These are phyloP conservation scores for Boeremia exigua DNA, from an alignment of 2,329 filamentous ascomycete species.

Conservation along the genomic window DNA sequence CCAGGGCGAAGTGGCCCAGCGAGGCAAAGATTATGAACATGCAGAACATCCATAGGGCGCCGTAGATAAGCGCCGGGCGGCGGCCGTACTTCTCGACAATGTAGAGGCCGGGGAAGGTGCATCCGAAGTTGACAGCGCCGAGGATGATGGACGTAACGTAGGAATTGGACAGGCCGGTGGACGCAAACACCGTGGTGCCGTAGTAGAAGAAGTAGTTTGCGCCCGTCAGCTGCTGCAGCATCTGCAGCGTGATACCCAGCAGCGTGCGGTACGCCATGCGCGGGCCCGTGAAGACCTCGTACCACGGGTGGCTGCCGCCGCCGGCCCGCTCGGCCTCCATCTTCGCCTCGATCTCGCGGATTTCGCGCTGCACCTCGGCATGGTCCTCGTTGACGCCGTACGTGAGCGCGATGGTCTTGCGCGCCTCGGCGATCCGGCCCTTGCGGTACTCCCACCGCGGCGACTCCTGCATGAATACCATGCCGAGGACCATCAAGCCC, in stretches of 20 bases:
- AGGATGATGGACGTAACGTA: slow-evolving; percentile 58
- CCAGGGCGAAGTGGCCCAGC: slow-evolving; percentile 54
- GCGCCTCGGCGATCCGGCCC: slow-evolving; percentile 59
- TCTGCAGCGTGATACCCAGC: slow-evolving; percentile 68
- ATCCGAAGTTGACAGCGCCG: slow-evolving; percentile 56
- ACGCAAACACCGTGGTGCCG: slow-evolving; percentile 54
- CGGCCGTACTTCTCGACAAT: slow-evolving; percentile 56
- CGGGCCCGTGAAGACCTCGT: slow-evolving; percentile 70
- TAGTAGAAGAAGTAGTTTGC: slow-evolving; percentile 66
- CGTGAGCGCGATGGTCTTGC: slow-evolving; percentile 58
- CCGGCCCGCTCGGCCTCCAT: slow-evolving; percentile 58
- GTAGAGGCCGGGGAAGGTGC: slow-evolving; percentile 55
- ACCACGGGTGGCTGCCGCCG: slow-evolving; percentile 44
- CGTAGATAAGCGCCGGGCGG: slow-evolving; percentile 53
- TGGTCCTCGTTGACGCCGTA: slow-evolving; percentile 64
- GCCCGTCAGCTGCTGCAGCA: slow-evolving; percentile 72
- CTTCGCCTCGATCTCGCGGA: slow-evolving; percentile 63
- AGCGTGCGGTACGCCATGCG: slow-evolving; percentile 70
- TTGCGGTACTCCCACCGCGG: slow-evolving; percentile 66
- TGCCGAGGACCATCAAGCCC: slow-evolving; percentile 59
- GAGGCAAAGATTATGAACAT: slow-evolving; percentile 61
- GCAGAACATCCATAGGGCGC: slow-evolving; percentile 61
- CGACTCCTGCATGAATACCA: slow-evolving; percentile 62
- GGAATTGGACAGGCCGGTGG: slow-evolving; percentile 50
- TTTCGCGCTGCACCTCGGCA: slow-evolving; percentile 59